A percentile compares a stretch with the other conserved stretches of the same genome.
Conservation (phyloP, 2,329 filamentous ascomycete genomes). For the Paradendryphiella salina region DNA sequence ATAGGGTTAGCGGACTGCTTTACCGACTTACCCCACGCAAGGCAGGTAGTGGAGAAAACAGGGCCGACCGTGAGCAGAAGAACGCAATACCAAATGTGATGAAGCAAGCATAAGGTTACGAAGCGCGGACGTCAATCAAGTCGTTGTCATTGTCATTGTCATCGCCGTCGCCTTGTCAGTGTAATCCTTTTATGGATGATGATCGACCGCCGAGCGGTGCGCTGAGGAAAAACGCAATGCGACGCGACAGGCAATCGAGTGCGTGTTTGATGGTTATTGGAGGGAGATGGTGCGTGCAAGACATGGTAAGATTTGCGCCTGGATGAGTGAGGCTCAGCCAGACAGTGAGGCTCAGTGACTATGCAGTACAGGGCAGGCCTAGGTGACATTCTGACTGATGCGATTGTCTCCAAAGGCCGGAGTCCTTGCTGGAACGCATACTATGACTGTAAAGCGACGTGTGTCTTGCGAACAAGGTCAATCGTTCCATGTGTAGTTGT, state of each 20-base stretch:
- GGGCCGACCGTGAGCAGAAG: not conserved
- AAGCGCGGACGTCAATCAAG: not conserved
- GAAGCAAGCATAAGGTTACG: not conserved
- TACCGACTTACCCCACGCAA: slow-evolving; percentile 3
- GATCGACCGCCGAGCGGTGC: not conserved
- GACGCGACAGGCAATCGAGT: not conserved
- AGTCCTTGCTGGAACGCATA: no score
- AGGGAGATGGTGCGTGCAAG: not conserved
- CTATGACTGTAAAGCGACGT: no score
- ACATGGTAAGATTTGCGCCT: not conserved
- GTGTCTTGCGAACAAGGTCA: no score
- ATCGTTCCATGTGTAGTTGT: no score
- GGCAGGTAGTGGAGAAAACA: not conserved
- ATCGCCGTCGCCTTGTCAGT: not conserved
- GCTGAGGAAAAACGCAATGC: slow-evolving; percentile 2
- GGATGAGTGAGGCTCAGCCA: no score
- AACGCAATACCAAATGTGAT: not conserved
- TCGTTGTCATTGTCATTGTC: not conserved
- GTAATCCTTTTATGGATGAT: not conserved
- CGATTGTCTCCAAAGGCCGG: not conserved
- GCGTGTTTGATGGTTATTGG: slow-evolving; percentile 6
- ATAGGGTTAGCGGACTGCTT: not conserved
- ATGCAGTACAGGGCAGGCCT: not conserved
- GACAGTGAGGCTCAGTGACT: slow-evolving; percentile 2
- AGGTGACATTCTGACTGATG: not conserved